A percentile compares a stretch with the other conserved stretches of the same genome.
Evolutionary conservation across 345 rosid species (phyloP).

Genomic region (Sisymbrium altissimum): DNA sequence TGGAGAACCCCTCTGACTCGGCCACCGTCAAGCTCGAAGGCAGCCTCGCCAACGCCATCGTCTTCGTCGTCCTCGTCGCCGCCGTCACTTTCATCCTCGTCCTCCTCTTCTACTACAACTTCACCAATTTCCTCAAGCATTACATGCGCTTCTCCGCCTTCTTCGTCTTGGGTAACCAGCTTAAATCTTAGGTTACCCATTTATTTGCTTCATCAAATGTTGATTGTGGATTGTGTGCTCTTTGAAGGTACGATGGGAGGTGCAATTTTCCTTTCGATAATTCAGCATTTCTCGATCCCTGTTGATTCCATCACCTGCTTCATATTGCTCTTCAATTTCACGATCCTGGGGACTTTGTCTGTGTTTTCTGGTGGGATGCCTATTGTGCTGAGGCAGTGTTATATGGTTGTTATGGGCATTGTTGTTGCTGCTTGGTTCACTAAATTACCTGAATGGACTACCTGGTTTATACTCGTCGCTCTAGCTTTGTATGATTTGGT

Average conservation of each 20-base stretch:
- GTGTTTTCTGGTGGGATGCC: conserved; percentile 79
- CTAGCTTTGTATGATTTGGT: conserved; percentile 84
- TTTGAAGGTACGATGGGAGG: conserved; percentile 86
- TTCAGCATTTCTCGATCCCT: conserved; percentile 81
- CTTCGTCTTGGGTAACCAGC: conserved; percentile 57
- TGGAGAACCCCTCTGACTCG: conserved; percentile 78
- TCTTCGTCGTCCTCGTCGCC: conserved; percentile 74
- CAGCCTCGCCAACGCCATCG: conserved; percentile 76
- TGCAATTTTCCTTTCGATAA: conserved; percentile 69
- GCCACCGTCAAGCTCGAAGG: conserved; percentile 82
- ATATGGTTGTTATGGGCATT: conserved; percentile 86
- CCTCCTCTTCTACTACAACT: conserved; percentile 86
- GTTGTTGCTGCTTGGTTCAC: conserved; percentile 95
- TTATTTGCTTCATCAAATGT: neutral
- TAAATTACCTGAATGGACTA: conserved; percentile 94
- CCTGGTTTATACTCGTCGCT: conserved; percentile 87
- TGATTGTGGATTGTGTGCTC: neutral
- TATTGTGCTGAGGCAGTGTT: conserved; percentile 71
- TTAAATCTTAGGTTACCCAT: too few species aligned
- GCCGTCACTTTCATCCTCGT: conserved; percentile 79
- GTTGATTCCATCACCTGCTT: conserved; percentile 75
- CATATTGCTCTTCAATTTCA: conserved; percentile 75
- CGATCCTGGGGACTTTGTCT: conserved; percentile 75
- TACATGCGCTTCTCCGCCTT: conserved; percentile 96
- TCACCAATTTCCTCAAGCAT: conserved; percentile 84